These are phyloP conservation scores for Pseudocercospora pini-densiflorae DNA, from an alignment of 2,329 filamentous ascomycete species.

Conservation along the genomic window DNA sequence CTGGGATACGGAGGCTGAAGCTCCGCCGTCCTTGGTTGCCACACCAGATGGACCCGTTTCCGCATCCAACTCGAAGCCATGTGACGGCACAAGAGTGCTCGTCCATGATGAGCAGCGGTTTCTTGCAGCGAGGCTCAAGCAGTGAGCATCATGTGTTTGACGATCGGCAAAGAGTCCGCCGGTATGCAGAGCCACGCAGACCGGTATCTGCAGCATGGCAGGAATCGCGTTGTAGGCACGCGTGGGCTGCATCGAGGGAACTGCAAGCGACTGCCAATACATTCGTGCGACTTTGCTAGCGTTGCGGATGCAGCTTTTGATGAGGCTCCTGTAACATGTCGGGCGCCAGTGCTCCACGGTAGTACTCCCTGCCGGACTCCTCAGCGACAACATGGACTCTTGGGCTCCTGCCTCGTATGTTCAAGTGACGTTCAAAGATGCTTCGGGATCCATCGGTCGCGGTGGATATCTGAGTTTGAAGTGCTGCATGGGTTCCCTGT, in stretches of 20 bases:
- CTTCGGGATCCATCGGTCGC: not conserved
- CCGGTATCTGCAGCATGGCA: not conserved
- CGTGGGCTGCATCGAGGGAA: not conserved
- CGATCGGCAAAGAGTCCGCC: not conserved
- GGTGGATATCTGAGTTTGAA: not conserved
- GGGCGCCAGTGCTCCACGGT: not conserved
- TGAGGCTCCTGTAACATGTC: not conserved
- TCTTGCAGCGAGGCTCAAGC: not conserved
- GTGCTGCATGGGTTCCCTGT: not conserved
- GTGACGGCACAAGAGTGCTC: not conserved
- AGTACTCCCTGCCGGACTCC: not conserved
- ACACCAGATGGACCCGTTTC: not conserved
- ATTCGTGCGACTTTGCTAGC: not conserved
- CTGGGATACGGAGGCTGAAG: not conserved
- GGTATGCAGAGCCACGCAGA: not conserved
- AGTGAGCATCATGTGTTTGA: not conserved
- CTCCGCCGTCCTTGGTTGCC: not conserved
- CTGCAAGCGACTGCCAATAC: not conserved
- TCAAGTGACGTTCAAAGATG: constrained; percentile 4
- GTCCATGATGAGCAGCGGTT: not conserved
- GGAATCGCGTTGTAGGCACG: not conserved
- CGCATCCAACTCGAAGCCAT: not conserved
- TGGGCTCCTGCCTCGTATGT: not conserved
- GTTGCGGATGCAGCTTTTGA: not conserved
- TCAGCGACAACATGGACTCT: not conserved